Percentiles rank a stretch among this genome's conserved stretches.
Conservation (phyloP, 2,329 filamentous ascomycete species). For the Fusarium floridanum region DNA sequence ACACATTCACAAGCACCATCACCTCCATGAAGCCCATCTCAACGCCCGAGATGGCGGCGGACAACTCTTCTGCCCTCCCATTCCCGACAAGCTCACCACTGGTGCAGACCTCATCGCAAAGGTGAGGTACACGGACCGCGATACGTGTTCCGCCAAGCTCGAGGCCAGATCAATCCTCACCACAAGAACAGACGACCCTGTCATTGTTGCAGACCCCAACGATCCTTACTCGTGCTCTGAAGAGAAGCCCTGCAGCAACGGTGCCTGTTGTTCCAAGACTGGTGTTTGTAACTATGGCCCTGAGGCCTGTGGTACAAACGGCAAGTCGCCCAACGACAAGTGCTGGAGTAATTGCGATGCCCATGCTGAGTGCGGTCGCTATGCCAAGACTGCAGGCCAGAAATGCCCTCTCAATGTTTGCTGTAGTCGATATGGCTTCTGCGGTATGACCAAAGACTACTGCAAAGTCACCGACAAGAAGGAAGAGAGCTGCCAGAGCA, state of each 20-base stretch:
- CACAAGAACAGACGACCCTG: background rate
- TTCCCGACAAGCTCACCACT: constrained; percentile 8
- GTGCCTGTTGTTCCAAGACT: background rate
- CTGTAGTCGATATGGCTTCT: background rate
- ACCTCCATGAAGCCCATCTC: constrained; percentile 9
- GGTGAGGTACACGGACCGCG: background rate
- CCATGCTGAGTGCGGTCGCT: background rate
- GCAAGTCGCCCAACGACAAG: background rate
- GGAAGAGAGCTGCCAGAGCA: background rate
- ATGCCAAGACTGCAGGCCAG: background rate
- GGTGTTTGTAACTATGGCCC: background rate
- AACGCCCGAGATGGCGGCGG: background rate
- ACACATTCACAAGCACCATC: background rate
- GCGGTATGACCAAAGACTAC: background rate
- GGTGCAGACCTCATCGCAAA: constrained; percentile 9
- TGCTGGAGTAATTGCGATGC: background rate
- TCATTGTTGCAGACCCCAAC: background rate
- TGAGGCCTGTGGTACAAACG: background rate
- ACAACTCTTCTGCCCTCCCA: constrained; percentile 12
- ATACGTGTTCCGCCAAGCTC: background rate
- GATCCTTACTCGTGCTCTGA: constrained; percentile 7
- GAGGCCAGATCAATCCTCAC: background rate
- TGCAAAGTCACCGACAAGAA: background rate
- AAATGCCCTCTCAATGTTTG: background rate
- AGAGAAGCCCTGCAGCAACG: background rate